Evolutionary conservation across 805 yeast species (phyloP).

Genomic region (Cyberlindnera lachancei): DNA sequence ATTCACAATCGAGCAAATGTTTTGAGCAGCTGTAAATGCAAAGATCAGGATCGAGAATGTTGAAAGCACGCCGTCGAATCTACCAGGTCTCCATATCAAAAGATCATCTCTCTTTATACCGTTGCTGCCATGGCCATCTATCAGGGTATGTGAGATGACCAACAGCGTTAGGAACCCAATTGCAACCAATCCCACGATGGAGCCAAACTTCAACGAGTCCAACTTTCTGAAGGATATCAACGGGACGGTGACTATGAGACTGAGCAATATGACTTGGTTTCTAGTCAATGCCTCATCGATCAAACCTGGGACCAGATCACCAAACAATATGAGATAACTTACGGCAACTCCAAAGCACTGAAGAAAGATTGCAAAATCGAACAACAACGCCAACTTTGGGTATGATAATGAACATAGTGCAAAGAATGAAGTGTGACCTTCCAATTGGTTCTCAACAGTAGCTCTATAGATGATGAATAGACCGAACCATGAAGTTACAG

Average conservation of each 20-base stretch:
- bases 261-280: slow-evolving; percentile 36
- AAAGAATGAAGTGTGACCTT: slow-evolving; percentile 61
- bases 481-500: slow-evolving; percentile 61
- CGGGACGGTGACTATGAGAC: slow-evolving; percentile 52
- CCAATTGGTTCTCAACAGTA: slow-evolving; percentile 47
- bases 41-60: slow-evolving; percentile 70
- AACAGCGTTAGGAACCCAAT: slow-evolving; percentile 54
- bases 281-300: slow-evolving; percentile 35
- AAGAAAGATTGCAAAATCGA: slow-evolving; percentile 65
- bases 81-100: slow-evolving; percentile 34
- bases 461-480: slow-evolving; percentile 52
- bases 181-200: slow-evolving; percentile 61
- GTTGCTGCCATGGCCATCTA: slow-evolving; percentile 37
- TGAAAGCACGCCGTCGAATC: slow-evolving; percentile 39
- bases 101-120: slow-evolving; percentile 37
- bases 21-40: slow-evolving; percentile 80
- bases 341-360: slow-evolving; percentile 78
- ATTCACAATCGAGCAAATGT: slow-evolving; percentile 68
- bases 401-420: slow-evolving; percentile 64
- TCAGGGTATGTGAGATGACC: slow-evolving; percentile 43
- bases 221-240: slow-evolving; percentile 52
- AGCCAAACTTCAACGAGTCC: slow-evolving; percentile 65
- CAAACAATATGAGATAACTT: slow-evolving; percentile 64
- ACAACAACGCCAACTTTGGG: slow-evolving; percentile 61
- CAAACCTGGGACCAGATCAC: slow-evolving; percentile 65